These are phyloP conservation scores for Thelonectria olida DNA, from an alignment of 2,329 filamentous ascomycete species.

Conservation along the genomic window DNA sequence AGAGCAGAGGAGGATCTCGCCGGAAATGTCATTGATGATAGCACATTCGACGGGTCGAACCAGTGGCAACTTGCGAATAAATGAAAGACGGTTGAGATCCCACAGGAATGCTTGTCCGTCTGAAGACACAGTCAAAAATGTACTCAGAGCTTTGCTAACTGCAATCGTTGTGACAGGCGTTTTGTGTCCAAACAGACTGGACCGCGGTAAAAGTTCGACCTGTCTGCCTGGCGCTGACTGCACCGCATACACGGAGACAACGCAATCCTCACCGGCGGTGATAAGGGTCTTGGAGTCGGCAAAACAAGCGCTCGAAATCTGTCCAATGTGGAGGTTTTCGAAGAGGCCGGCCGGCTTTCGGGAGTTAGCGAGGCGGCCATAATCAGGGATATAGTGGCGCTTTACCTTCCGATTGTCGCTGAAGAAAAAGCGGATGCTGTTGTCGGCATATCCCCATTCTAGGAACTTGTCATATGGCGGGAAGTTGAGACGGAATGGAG, in stretches of 20 bases:
- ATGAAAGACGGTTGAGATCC: slow-evolving; percentile 92
- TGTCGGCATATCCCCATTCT: slow-evolving; percentile 96
- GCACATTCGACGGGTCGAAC: slow-evolving; percentile 74
- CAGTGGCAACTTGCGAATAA: slow-evolving; percentile 77
- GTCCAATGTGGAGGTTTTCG: slow-evolving; percentile 92
- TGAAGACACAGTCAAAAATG: slow-evolving; percentile 82
- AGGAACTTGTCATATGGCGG: slow-evolving; percentile 93
- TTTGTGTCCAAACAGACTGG: slow-evolving; percentile 90
- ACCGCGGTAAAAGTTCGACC: slow-evolving; percentile 81
- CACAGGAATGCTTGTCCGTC: slow-evolving; percentile 89
- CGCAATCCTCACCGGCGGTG: slow-evolving; percentile 92
- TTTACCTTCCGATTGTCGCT: slow-evolving; percentile 79
- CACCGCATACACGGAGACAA: slow-evolving; percentile 85
- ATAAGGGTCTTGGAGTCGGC: slow-evolving; percentile 91
- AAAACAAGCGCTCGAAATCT: slow-evolving; percentile 84
- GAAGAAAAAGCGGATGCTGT: slow-evolving; percentile 89
- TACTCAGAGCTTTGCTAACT: slow-evolving; percentile 87
- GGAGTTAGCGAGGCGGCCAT: slow-evolving; percentile 39
- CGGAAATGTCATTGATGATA: slow-evolving; percentile 87
- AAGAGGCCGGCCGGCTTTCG: slow-evolving; percentile 78
- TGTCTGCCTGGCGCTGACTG: slow-evolving; percentile 69
- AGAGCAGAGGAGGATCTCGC: slow-evolving; percentile 87
- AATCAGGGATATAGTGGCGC: slow-evolving; percentile 1
- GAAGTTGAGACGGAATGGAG: slow-evolving; percentile 86
- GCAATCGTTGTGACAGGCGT: slow-evolving; percentile 83